Conservation (phyloP, 306 rosid species). For the Ormosia emarginata region DNA sequence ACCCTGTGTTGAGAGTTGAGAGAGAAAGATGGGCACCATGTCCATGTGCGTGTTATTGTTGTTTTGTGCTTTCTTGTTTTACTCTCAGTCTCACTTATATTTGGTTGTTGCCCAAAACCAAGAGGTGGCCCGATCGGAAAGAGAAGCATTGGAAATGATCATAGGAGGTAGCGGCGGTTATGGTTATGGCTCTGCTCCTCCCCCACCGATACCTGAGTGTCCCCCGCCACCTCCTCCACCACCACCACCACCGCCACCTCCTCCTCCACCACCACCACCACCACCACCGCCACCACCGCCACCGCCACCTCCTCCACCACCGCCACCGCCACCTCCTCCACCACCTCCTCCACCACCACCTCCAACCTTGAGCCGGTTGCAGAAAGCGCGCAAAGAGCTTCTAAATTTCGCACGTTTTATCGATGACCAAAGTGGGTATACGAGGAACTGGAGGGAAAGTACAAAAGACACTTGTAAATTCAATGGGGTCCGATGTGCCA, state of each 20-base stretch:
- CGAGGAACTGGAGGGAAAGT: background rate
- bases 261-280: rapidly evolving
- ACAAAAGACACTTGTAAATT: background rate
- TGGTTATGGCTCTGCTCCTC: constrained; percentile 28
- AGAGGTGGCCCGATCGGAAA: background rate
- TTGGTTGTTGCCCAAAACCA: background rate
- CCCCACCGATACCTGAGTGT: constrained; percentile 5
- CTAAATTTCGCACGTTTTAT: background rate
- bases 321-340: background rate
- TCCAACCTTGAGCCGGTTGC: background rate
- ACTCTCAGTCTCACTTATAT: background rate
- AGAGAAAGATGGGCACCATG: constrained; percentile 21
- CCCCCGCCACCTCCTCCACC: background rate
- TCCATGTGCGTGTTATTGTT: constrained; percentile 18
- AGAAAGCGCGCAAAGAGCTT: constrained; percentile 13
- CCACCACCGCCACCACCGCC: background rate
- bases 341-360: background rate
- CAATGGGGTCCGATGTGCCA: constrained; percentile 33
- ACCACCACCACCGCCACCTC: background rate
- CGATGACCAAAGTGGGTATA: background rate
- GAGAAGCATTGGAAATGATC: constrained; percentile 41
- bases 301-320: background rate
- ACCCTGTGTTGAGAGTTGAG: background rate
- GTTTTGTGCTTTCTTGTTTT: constrained; percentile 6
- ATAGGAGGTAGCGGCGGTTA: constrained; percentile 32